Evolutionary conservation across 441 rosid species (phyloP).

Genomic region (Bocquillonia castaneifolia): DNA sequence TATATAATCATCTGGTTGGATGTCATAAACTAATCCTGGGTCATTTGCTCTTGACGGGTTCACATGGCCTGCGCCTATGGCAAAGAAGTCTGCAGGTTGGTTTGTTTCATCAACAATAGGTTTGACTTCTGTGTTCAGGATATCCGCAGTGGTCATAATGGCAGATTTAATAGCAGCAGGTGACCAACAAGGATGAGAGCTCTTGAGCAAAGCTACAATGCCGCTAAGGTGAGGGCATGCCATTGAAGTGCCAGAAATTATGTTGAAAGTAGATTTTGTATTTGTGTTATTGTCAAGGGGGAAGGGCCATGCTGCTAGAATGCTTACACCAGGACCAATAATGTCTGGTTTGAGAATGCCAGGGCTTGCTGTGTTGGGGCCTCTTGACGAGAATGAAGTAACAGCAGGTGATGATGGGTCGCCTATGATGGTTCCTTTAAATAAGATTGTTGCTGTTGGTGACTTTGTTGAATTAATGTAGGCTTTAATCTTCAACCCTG

Average conservation of each 20-base stretch:
- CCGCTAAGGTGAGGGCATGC: constrained; percentile 88
- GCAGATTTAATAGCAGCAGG: constrained; percentile 86
- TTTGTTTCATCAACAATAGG: constrained; percentile 35
- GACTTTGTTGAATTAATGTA: constrained; percentile 36
- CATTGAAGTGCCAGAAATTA: constrained; percentile 87
- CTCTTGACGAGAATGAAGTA: constrained; percentile 47
- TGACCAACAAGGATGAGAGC: constrained; percentile 59
- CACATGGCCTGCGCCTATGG: constrained; percentile 53
- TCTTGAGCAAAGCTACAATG: constrained; percentile 71
- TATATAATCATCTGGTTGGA: constrained; percentile 41
- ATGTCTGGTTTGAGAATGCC: constrained; percentile 49
- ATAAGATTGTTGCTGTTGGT: constrained; percentile 35
- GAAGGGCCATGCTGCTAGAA: constrained; percentile 50
- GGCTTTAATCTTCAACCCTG: constrained; percentile 39
- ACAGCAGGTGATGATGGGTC: constrained; percentile 32
- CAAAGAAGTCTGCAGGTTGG: constrained; percentile 42
- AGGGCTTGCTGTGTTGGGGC: constrained; percentile 39
- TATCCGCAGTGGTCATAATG: constrained; percentile 55
- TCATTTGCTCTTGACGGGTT: constrained; percentile 53
- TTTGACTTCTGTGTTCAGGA: constrained; percentile 31
- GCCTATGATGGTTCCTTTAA: constrained; percentile 41
- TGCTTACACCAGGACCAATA: constrained; percentile 39
- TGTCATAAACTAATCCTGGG: constrained; percentile 54
- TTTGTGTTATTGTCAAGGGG: constrained; percentile 30
- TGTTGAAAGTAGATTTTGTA: constrained; percentile 33